Evolutionary conservation across 2,329 filamentous ascomycete species (phyloP).

Genomic region (Calonectria montana): DNA sequence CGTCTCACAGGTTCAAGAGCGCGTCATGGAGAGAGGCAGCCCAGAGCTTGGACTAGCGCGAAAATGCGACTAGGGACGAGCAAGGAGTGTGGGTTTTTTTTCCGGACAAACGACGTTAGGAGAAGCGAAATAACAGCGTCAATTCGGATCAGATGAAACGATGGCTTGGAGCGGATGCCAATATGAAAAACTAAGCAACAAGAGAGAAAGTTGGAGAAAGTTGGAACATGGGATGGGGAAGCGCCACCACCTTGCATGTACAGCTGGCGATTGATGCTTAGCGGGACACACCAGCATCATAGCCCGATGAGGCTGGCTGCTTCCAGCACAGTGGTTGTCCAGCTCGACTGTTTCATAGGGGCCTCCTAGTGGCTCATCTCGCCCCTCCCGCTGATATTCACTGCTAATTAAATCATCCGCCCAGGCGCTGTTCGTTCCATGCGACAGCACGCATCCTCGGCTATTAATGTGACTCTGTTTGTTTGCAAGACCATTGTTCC

Average conservation of each 20-base stretch:
- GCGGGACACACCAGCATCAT: background rate
- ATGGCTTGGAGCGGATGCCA: background rate
- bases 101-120: background rate
- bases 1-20: constrained; percentile 16
- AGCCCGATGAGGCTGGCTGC: background rate
- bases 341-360: background rate
- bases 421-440: background rate
- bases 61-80: background rate
- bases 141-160: background rate
- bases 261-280: background rate
- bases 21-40: constrained; percentile 27
- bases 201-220: constrained; percentile 2
- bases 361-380: background rate
- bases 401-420: background rate
- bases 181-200: background rate
- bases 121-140: background rate
- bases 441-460: background rate
- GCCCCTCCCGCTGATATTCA: background rate
- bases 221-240: background rate
- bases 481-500: background rate
- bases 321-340: background rate
- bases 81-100: background rate
- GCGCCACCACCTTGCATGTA: constrained; percentile 14
- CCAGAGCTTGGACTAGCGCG: background rate
- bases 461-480: background rate